Percentiles rank a stretch among this genome's conserved stretches.
Conservation (phyloP, 345 rosid genomes). For the Melaleuca alternifolia region DNA sequence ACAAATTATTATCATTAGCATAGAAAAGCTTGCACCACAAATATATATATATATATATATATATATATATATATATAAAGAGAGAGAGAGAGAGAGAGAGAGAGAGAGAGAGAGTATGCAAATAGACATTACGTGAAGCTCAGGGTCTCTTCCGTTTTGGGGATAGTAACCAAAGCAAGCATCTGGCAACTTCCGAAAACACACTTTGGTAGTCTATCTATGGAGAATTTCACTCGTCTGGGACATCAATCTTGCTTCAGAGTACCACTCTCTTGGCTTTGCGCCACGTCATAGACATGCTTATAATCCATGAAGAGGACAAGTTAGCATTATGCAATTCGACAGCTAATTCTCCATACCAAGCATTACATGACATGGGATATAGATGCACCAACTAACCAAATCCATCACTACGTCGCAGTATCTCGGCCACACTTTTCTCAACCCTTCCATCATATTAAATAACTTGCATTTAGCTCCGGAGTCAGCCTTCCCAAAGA, state of each 20-base stretch:
- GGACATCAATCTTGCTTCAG: background rate
- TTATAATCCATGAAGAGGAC: background rate
- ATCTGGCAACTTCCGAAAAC: background rate
- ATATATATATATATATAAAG: too few relatives aligned
- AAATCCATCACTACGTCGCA: background rate
- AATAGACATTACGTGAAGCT: background rate
- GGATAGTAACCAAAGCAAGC: background rate
- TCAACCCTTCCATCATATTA: background rate
- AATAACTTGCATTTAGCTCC: background rate
- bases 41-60: too few relatives aligned
- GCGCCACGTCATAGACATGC: background rate
- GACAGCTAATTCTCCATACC: background rate
- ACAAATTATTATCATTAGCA: background rate
- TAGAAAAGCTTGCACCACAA: background rate
- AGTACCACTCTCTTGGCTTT: background rate
- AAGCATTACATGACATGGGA: background rate
- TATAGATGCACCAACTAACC: background rate
- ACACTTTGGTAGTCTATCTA: background rate
- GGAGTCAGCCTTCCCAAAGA: background rate
- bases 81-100: too few relatives aligned
- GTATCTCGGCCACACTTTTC: background rate
- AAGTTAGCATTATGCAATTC: background rate
- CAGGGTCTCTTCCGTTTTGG: background rate
- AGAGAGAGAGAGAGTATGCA: background rate
- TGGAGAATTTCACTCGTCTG: background rate